phyloP scores from a whole-genome alignment of 2,329 filamentous ascomycete species.

The Calonectria multiphialidica region DNA sequence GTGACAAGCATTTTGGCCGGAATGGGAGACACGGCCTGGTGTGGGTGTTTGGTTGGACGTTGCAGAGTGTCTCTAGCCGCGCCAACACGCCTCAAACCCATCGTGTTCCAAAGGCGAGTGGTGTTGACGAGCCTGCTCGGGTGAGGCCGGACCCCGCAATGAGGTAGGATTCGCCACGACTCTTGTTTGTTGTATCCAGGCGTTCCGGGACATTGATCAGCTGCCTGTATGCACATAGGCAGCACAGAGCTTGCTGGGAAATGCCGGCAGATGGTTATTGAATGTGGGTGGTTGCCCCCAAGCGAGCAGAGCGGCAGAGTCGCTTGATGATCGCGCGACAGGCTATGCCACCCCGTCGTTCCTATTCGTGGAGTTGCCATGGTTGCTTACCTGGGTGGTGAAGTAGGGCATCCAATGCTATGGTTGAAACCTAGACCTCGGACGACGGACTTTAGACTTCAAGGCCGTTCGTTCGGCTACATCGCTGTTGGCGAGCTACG shows the following conservation, averaged over 20 bases:
- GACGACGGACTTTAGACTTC: constrained; percentile 5
- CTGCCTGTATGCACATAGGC: not conserved
- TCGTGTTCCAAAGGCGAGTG: not conserved
- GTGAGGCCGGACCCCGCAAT: constrained; percentile 7
- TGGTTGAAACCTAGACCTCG: not conserved
- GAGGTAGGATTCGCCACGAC: not conserved
- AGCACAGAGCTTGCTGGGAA: too few species aligned
- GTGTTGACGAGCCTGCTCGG: not conserved
- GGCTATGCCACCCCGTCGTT: not conserved
- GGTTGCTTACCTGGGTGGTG: not conserved
- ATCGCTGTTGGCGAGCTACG: not conserved
- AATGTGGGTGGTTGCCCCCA: not conserved
- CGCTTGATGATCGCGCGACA: not conserved
- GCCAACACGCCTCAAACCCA: not conserved
- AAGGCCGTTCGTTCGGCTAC: not conserved
- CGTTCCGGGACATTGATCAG: not conserved
- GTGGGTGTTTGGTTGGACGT: not conserved
- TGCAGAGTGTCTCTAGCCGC: not conserved
- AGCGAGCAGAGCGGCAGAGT: not conserved
- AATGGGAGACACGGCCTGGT: not conserved
- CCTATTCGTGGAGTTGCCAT: not conserved
- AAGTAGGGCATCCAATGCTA: not conserved
- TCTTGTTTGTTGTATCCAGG: not conserved
- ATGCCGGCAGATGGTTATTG: not conserved
- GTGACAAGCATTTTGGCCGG: not conserved